Evolutionary conservation across 2,329 filamentous ascomycete genomes (phyloP).

Genomic region (Coniochaeta sp.): DNA sequence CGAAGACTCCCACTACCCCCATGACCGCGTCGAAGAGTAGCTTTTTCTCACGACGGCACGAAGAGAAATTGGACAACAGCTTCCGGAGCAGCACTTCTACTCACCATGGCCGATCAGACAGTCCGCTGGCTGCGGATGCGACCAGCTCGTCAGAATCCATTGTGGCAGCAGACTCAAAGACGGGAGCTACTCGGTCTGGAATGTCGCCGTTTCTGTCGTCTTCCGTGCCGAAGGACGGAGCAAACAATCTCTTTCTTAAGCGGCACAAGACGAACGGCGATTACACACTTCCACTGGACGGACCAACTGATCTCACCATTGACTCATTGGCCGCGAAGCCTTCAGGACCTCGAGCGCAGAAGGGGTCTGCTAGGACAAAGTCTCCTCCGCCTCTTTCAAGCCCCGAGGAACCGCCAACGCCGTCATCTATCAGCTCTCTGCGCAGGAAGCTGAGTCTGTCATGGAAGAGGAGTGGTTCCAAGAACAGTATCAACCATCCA

Average conservation of each 20-base stretch:
- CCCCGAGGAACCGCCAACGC: slow-evolving; percentile 65
- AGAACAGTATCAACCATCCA: slow-evolving; percentile 42
- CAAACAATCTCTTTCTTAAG: slow-evolving; percentile 37
- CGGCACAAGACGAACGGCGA: slow-evolving; percentile 46
- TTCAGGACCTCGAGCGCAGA: slow-evolving; percentile 47
- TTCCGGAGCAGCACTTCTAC: slow-evolving; percentile 77
- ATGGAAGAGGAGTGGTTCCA: slow-evolving; percentile 77
- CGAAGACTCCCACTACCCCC: slow-evolving; percentile 82
- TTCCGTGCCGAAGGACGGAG: slow-evolving; percentile 44
- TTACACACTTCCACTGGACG: slow-evolving; percentile 28
- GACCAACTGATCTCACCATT: slow-evolving; percentile 49
- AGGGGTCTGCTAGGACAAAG: slow-evolving; percentile 28
- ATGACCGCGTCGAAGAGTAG: slow-evolving; percentile 94
- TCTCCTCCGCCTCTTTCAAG: slow-evolving; percentile 54
- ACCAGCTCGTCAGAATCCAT: slow-evolving; percentile 47
- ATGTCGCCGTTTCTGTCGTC: slow-evolving; percentile 57
- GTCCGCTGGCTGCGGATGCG: slow-evolving; percentile 32
- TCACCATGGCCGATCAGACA: slow-evolving; percentile 48
- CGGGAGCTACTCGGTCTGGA: slow-evolving; percentile 36
- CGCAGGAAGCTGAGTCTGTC: slow-evolving; percentile 79
- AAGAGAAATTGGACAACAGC: slow-evolving; percentile 56
- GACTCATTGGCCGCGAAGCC: slow-evolving; percentile 49
- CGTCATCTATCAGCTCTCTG: slow-evolving; percentile 67
- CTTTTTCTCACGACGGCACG: slow-evolving; percentile 66
- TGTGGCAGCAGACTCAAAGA: slow-evolving; percentile 25